Evolutionary conservation across 345 rosid species (phyloP).

Genomic region (Eucalyptus microcorys): DNA sequence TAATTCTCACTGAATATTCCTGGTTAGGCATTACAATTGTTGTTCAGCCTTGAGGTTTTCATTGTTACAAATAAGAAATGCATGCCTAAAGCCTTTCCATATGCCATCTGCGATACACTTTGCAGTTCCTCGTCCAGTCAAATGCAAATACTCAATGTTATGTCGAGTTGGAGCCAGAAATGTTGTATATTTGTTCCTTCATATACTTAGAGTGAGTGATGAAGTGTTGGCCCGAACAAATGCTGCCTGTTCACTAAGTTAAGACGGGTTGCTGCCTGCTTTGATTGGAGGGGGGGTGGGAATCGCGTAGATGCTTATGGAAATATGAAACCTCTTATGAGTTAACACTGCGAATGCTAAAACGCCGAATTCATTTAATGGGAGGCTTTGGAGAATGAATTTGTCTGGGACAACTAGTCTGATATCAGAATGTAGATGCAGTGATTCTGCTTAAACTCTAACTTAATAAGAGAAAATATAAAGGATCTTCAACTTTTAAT

Average conservation of each 20-base stretch:
- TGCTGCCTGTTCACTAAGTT: neutral
- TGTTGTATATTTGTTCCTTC: neutral
- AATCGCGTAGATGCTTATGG: neutral
- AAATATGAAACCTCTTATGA: neutral
- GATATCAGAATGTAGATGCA: neutral
- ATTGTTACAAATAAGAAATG: constrained; percentile 29
- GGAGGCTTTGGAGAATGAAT: neutral
- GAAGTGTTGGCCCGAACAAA: neutral
- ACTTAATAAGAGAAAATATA: neutral
- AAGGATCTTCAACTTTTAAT: neutral
- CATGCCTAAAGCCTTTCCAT: constrained; percentile 5
- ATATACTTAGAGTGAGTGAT: neutral
- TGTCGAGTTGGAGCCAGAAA: neutral
- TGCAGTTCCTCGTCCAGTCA: neutral
- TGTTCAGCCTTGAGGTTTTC: constrained; percentile 4
- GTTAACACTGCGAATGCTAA: neutral
- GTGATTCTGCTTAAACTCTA: neutral
- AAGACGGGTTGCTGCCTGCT: neutral
- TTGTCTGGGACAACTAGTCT: neutral
- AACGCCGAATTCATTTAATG: neutral
- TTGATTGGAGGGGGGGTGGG: neutral
- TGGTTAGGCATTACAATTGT: constrained; percentile 14
- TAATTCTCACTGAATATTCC: neutral
- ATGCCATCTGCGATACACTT: neutral
- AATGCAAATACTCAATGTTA: neutral